A percentile compares a stretch with the other conserved stretches of the same genome.
These are phyloP conservation scores for Friedmanniomyces simplex DNA, from an alignment of 495 filamentous ascomycete genomes.

Conservation along the genomic window DNA sequence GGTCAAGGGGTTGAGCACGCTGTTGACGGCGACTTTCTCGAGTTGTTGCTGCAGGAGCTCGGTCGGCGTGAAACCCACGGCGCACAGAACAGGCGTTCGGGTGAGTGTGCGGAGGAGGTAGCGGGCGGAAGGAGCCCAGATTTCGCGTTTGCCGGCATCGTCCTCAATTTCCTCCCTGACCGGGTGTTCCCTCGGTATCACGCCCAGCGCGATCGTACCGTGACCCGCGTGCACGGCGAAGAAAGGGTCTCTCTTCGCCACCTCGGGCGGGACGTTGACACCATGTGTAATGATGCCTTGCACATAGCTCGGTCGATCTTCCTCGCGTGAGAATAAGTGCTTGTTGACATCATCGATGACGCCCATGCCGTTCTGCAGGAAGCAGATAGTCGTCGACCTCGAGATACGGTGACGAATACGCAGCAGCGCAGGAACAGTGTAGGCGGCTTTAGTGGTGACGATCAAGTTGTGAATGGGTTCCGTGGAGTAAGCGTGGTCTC, in stretches of 20 bases:
- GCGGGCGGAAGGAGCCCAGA: slow-evolving; percentile 23
- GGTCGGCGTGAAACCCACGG: slow-evolving; percentile 33
- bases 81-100: slow-evolving; percentile 34
- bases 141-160: slow-evolving; percentile 8
- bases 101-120: slow-evolving; percentile 32
- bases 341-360: slow-evolving; percentile 61
- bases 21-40: slow-evolving; percentile 70
- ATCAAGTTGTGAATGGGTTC: slow-evolving; percentile 65
- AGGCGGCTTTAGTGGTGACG: slow-evolving; percentile 51
- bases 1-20: slow-evolving; percentile 72
- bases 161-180: neutral
- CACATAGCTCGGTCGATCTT: slow-evolving; percentile 60
- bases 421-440: slow-evolving; percentile 47
- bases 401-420: slow-evolving; percentile 56
- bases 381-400: slow-evolving; percentile 59
- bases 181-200: slow-evolving; percentile 29
- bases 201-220: slow-evolving; percentile 52
- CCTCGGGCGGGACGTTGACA: slow-evolving; percentile 36
- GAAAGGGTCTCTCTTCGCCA: slow-evolving; percentile 38
- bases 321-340: slow-evolving; percentile 53
- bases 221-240: slow-evolving; percentile 52
- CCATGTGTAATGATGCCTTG: slow-evolving; percentile 60
- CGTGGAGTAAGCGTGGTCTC: slow-evolving; percentile 13
- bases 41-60: slow-evolving; percentile 55
- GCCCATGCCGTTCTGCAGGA: slow-evolving; percentile 79